Evolutionary conservation across 129 eudicot species (phyloP), one percentile per base, ranked within the genome.

Genomic region (Ambrosia artemisiifolia): DNA sequence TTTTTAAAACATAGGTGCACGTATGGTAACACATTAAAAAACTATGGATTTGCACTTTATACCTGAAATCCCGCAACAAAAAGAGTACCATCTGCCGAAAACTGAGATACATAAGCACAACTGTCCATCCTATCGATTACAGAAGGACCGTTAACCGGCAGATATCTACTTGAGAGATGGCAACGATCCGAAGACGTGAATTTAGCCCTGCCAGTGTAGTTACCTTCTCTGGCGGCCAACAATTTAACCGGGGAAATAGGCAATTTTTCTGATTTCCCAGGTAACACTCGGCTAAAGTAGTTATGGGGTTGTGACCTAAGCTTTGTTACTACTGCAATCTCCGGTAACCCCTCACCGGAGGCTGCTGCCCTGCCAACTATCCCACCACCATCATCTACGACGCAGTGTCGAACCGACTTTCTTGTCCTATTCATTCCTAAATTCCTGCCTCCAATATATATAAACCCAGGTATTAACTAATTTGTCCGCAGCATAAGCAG

Each of bases 31-130:
- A 40, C 44, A 8, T 10, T 18, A 43, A 14, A 33, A 60, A 12
- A 8, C 0, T 16, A 2, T 1, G 13, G 12, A 33, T 5, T 8
- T 42, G 34, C 48, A 24, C 43, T 5, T 5, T 16, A 65, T 77
- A 92, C 98, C 96, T 92, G 96, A 83, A 81, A 89, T 74, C 95
- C 98, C 11, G 95, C 96, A 64, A 92, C 90, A 53, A 92, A 87
- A 38, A 87, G 89, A 35, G 98, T 87, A 32, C 98, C 98, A 56
- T 92, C 98, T 0, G 66, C 80, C 5, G 98, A 92, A 83, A 92
- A 92, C 49, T 92, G 96, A 3, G 96, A 89, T 28, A 92, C 91
- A 78, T 92, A 92, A 11, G 87, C 95, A 73, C 91, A 79, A 17
- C 96, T 92, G 1, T 57, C 55, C 96, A 89, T 85, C 70, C 54